Percentiles rank a stretch among this genome's conserved stretches.
These are phyloP conservation scores for Colletotrichum neosansevieriae DNA, from an alignment of 2,329 filamentous ascomycete species.

Conservation along the genomic window DNA sequence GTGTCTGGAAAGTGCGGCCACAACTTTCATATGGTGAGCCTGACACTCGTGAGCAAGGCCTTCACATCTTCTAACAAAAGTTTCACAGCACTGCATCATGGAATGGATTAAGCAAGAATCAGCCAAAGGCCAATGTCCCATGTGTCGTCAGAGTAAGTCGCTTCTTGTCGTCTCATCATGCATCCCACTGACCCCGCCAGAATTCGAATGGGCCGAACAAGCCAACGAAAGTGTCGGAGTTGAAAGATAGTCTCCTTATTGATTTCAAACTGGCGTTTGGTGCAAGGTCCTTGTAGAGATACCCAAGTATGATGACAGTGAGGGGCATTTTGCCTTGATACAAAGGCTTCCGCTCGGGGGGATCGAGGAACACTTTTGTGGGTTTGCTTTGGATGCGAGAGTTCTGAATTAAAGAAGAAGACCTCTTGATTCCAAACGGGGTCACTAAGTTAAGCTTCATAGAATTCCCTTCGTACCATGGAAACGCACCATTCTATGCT, in stretches of 20 bases:
- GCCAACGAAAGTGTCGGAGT: constrained; percentile 47
- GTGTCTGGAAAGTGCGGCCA: constrained; percentile 97
- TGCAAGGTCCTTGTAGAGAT: constrained; percentile 23
- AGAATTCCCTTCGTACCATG: no score
- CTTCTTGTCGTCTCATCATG: neutral
- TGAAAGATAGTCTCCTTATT: constrained; percentile 29
- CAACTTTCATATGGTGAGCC: constrained; percentile 92
- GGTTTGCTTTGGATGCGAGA: neutral
- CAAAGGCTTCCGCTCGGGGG: neutral
- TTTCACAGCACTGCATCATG: constrained; percentile 85
- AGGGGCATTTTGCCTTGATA: neutral
- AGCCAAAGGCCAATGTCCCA: constrained; percentile 93
- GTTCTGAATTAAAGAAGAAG: neutral
- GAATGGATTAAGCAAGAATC: constrained; percentile 97
- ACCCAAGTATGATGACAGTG: constrained; percentile 11
- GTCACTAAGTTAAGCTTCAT: neutral
- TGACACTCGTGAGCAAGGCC: neutral
- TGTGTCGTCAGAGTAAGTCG: constrained; percentile 90
- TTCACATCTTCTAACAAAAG: constrained; percentile 39
- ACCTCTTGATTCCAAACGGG: neutral
- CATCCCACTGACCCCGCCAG: constrained; percentile 42
- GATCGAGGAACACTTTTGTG: neutral
- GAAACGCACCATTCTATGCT: no score
- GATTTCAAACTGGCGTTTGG: constrained; percentile 35
- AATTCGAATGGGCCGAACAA: constrained; percentile 57